phyloP scores from a whole-genome alignment of 2,329 filamentous ascomycete genomes.

The Verticillium tricorpus region DNA sequence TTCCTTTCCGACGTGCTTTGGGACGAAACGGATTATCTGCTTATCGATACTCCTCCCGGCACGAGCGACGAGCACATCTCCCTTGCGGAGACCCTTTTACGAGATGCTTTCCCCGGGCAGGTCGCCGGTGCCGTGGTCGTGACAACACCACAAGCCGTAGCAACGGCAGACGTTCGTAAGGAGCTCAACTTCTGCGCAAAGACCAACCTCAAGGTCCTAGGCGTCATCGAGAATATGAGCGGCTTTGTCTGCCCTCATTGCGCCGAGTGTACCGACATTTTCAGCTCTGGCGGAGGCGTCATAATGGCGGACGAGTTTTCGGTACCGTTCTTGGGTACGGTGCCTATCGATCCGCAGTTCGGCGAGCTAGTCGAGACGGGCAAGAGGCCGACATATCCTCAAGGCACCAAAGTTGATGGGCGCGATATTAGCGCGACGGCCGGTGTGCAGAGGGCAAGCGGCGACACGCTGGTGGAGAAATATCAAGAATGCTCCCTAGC shows the following conservation, averaged over 20 bases:
- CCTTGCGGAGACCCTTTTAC: slow-evolving; percentile 77
- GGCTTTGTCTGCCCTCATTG: slow-evolving; percentile 80
- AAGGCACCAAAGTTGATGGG: slow-evolving; percentile 60
- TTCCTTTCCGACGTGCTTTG: slow-evolving; percentile 90
- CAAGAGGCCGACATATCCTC: slow-evolving; percentile 59
- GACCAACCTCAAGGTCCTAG: slow-evolving; percentile 72
- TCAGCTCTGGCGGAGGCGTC: slow-evolving; percentile 84
- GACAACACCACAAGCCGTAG: slow-evolving; percentile 91
- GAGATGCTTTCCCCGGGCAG: slow-evolving; percentile 57
- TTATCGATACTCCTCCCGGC: slow-evolving; percentile 94
- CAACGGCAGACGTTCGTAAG: slow-evolving; percentile 89
- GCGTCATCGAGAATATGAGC: slow-evolving; percentile 96
- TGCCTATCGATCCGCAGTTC: slow-evolving; percentile 93
- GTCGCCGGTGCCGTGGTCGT: slow-evolving; percentile 88
- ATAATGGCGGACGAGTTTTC: slow-evolving; percentile 84
- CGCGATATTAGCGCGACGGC: slow-evolving; percentile 38
- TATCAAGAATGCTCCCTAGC: slow-evolving; percentile 68
- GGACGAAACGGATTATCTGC: slow-evolving; percentile 81
- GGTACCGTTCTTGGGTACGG: slow-evolving; percentile 77
- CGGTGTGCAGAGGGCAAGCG: slow-evolving; percentile 12
- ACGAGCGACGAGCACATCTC: slow-evolving; percentile 98
- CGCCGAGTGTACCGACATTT: slow-evolving; percentile 87
- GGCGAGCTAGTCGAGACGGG: slow-evolving; percentile 79
- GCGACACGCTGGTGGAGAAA: slow-evolving; percentile 57
- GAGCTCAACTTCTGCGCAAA: slow-evolving; percentile 92